phyloP scores from a whole-genome alignment of 2,329 filamentous ascomycete genomes.

The Metarhizium anisopliae region DNA sequence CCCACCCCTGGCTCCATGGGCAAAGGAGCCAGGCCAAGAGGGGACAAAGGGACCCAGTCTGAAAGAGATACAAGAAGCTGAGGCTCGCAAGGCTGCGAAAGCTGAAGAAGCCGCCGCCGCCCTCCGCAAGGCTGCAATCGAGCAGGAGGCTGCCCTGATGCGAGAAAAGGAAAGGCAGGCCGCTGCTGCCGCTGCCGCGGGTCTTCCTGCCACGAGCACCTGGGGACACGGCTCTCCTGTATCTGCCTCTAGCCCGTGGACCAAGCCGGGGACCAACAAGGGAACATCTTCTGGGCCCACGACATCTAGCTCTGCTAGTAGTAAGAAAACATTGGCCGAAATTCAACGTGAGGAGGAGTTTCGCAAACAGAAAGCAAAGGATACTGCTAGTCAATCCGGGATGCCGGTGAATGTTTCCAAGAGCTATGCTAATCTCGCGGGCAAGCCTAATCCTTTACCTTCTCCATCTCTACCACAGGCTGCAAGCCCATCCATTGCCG shows the following conservation, averaged over 20 bases:
- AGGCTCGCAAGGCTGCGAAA: slow-evolving; percentile 87
- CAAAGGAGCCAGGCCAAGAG: slow-evolving; percentile 67
- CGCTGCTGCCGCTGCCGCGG: slow-evolving; percentile 53
- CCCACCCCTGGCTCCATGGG: slow-evolving; percentile 86
- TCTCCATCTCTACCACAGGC: slow-evolving; percentile 20
- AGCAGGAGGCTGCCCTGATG: slow-evolving; percentile 62
- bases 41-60: slow-evolving; percentile 78
- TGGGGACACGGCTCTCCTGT: slow-evolving; percentile 77
- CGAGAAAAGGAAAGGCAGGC: slow-evolving; percentile 47
- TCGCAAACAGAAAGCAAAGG: slow-evolving; percentile 62
- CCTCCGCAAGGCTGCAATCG: slow-evolving; percentile 65
- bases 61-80: slow-evolving; percentile 93
- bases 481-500: slow-evolving; percentile 25
- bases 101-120: slow-evolving; percentile 73
- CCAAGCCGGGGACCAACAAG: slow-evolving; percentile 50
- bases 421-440: slow-evolving; percentile 88
- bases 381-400: slow-evolving; percentile 38
- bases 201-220: slow-evolving; percentile 78
- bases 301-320: slow-evolving; percentile 16
- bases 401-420: slow-evolving; percentile 54
- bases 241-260: slow-evolving; percentile 57
- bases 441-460: slow-evolving; percentile 48
- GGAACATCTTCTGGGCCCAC: slow-evolving; percentile 16
- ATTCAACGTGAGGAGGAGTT: slow-evolving; percentile 92
- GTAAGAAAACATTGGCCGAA: slow-evolving; percentile 87